Percentiles rank a stretch among this genome's conserved stretches.
These are phyloP conservation scores for Polychaeton citri DNA, from an alignment of 2,329 filamentous ascomycete species.

Conservation along the genomic window DNA sequence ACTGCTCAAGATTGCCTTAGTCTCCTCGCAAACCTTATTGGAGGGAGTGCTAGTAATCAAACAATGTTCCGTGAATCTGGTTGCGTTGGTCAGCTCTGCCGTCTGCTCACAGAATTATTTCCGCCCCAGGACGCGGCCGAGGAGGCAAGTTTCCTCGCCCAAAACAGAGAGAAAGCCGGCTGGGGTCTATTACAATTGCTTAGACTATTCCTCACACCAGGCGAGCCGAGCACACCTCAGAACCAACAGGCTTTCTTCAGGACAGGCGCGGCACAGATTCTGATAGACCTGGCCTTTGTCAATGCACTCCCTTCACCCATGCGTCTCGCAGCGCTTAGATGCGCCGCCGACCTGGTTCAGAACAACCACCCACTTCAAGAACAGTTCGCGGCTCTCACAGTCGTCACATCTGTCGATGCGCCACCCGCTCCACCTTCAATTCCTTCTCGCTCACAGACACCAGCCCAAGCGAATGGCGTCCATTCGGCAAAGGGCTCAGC, in stretches of 20 bases:
- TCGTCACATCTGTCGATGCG: slow-evolving; percentile 30
- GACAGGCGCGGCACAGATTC: slow-evolving; percentile 63
- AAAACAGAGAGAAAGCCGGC: slow-evolving; percentile 70
- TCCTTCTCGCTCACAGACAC: slow-evolving; percentile 3
- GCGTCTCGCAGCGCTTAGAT: slow-evolving; percentile 70
- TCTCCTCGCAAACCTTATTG: slow-evolving; percentile 75
- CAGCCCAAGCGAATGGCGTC: slow-evolving; percentile 13
- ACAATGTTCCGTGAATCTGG: slow-evolving; percentile 86
- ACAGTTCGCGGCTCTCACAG: slow-evolving; percentile 74
- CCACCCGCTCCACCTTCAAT: slow-evolving; percentile 4
- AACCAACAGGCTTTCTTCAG: slow-evolving; percentile 84
- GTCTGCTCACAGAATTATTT: slow-evolving; percentile 45
- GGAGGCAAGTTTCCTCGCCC: slow-evolving; percentile 24
- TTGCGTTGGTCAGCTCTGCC: slow-evolving; percentile 58
- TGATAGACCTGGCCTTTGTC: slow-evolving; percentile 72
- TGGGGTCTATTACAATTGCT: slow-evolving; percentile 82
- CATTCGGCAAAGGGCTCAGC: slow-evolving; percentile 13
- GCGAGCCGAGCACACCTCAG: slow-evolving; percentile 64
- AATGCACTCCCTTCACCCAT: slow-evolving; percentile 60
- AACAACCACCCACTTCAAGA: slow-evolving; percentile 73
- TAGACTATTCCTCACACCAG: slow-evolving; percentile 68
- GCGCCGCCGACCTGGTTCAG: slow-evolving; percentile 78
- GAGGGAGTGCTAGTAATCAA: slow-evolving; percentile 82
- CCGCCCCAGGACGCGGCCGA: slow-evolving; percentile 23
- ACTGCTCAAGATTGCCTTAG: slow-evolving; percentile 88